Base-by-base conservation (phyloP, 2,329 filamentous ascomycete species). In the Venturia pyrina region DNA sequence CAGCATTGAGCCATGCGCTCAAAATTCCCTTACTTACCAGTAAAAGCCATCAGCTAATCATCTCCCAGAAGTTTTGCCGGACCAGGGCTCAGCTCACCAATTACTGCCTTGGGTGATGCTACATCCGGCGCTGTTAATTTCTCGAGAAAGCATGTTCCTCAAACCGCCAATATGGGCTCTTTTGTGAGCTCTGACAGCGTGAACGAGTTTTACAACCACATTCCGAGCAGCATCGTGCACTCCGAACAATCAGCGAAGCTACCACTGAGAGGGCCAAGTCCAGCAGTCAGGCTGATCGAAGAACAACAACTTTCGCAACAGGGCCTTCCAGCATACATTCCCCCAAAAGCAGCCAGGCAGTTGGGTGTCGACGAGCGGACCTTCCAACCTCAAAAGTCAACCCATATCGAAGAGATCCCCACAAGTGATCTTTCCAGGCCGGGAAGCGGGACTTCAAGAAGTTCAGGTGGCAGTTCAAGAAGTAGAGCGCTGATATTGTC, bases 151-250 rank as follows among this genome's bases (percentile, higher is more conserved):
- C 19, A 56, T 4, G 19, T 17, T 13, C n/a, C 10, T 19, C 28
- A 6, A 32, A 8, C 19, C 5, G 5, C 62, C 21, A 53, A 32
- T n/a, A 24, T 17, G 34, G 34, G 24, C n/a, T 15, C 21, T 34
- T 37, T 44, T 21, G 32, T 56, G n/a, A 24, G 44, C 1, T 44
- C 62, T 19, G 62, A 64, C 5, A 53, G 24, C 24, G 34, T 64
- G 7, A 64, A 56, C n/a, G 62, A 40, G 19, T 64, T 53, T 17
- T 64, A 53, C 62, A 21, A 53, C 62, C 24, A 48, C 37, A 40
- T 21, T n/a, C 5, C 60, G n/a, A 46, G n/a, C n/a, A 56, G 62
- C 19, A 53, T 41, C 48, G 10, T 24, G 13, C 41, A 28, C 15
- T 53, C 44, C 10, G 60, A 62, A 62, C 62, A 19, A 8, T 40